Evolutionary conservation across 2,329 filamentous ascomycete genomes (phyloP), one percentile per base, ranked within the genome.

Genomic region (Acarospora socialis): DNA sequence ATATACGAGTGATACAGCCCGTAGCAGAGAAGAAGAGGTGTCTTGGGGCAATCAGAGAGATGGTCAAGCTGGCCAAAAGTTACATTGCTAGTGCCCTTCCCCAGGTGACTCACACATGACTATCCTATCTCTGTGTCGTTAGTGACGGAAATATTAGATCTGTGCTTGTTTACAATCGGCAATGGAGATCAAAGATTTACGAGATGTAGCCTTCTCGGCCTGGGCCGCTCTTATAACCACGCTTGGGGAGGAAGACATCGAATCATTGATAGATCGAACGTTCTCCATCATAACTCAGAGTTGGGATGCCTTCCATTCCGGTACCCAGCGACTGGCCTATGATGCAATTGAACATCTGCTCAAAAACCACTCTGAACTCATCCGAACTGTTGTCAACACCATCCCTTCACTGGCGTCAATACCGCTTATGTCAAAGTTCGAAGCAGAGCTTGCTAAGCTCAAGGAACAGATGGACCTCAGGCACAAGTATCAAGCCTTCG

Each of bases 151-250:
- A 20, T 30, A 20, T 27, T 46, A 87, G 75, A 87, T 95, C 34
- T 83, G 83, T 43, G 84, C 87, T n/a, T 94, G 82, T 49, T 63
- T 98, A 8, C 74, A 92, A 40, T 84, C 83, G 14, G 84, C 84
- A 0, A 68, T 95, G 37, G 68, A 78, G 10, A 71, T 80, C 30
- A 66, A 75, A 26, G 69, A 77, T 28, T 65, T 98, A n/a, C 74
- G 82, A 39, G 68, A 82, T 38, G 65, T 73, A 18, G 81, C 84
- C 2, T 86, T 95, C 46, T 71, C 69, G 3, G 82, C 84, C 29
- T 99, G 90, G 90, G 68, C 73, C 16, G 68, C 75, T 6, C 75
- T 98, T 57, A 67, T 95, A 12, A 68, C 60, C 17, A 70, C 76
- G 31, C 65, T 95, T 28, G 76, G 77, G 7, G 74, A 77, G 35